Base-by-base conservation (phyloP, 2,329 filamentous ascomycete genomes). In the Nannizziopsis arthrosporioides region DNA sequence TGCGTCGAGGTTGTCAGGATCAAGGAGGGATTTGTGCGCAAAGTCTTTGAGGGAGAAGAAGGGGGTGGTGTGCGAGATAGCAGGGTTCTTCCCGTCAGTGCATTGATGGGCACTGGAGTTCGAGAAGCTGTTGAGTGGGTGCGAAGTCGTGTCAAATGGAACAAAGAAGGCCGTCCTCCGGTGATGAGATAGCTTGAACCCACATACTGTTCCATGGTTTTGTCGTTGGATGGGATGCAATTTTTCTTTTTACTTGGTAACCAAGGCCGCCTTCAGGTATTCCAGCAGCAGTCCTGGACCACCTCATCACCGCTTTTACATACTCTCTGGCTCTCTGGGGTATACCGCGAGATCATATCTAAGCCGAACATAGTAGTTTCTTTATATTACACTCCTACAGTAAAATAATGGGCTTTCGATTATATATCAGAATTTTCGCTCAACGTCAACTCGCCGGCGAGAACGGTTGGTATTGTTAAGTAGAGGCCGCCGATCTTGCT, bases 61-160 rank as follows among this genome's bases (percentile, higher is more conserved):
- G 87, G 87, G 0, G 77, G 76, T 37, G 84, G 81, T 54, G 86
- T 95, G 46, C 77, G 90, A 54, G 92, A 98, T 69, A 93, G 85
- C 61, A 76, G 92, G 52, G 92, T 96, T 12, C 67, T 98, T 61
- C 88, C 92, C 5, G 81, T 95, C 53, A 93, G 85, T 63, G 92
- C 92, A n/a, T 69, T 98, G 61, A 90, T 67, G 55, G 73, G 72
- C 3, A 83, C 82, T 0, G 92, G 92, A 2, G 92, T 98, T 2
- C 80, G 80, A 60, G 92, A 96, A 70, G 90, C 92, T 1, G 84
- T 98, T n/a, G 92, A 96, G 61, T 98, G 92, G 92, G 73, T 98
- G 51, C 81, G 86, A 62, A 90, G 82, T 56, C 75, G 92, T 52
- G 87, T 96, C 22, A 88, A 86, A 66, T 96, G 92, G 87, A 96